Conservation (phyloP, 2,329 filamentous ascomycete species). For the Chrysosporium keratinophilum region DNA sequence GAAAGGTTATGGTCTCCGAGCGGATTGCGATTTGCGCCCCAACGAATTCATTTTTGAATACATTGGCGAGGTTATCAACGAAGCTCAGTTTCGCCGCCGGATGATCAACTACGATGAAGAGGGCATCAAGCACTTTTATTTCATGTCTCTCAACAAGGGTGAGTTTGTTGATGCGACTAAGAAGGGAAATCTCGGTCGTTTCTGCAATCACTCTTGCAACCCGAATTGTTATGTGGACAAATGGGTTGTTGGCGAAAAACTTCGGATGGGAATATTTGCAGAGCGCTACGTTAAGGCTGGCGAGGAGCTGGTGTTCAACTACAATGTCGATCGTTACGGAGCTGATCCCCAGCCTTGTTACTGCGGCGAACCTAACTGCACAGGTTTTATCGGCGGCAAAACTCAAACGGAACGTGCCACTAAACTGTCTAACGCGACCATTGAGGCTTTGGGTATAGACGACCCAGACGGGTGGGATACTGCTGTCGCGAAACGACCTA, state of each 20-base stretch:
- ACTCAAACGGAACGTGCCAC: conserved; percentile 94
- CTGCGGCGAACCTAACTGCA: conserved; percentile 87
- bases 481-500: conserved; percentile 74
- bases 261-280: conserved; percentile 98
- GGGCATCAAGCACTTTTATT: conserved; percentile 98
- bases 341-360: conserved; percentile 96
- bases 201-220: conserved; percentile 98
- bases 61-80: conserved; percentile 95
- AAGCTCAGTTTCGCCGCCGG: conserved; percentile 74
- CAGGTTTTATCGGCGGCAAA: conserved; percentile 92
- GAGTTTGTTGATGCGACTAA: conserved; percentile 98
- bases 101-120: conserved; percentile 92
- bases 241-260: conserved; percentile 94
- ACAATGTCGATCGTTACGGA: conserved; percentile 97
- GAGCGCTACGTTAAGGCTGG: conserved; percentile 72
- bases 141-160: conserved; percentile 94
- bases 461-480: conserved; percentile 88
- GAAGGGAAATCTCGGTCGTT: conserved; percentile 87
- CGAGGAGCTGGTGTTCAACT: conserved; percentile 97
- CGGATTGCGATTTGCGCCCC: conserved; percentile 63
- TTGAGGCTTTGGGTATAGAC: conserved; percentile 92
- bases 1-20: conserved; percentile 86
- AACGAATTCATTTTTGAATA: conserved; percentile 97
- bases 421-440: conserved; percentile 76
- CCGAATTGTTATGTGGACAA: conserved; percentile 99